Evolutionary conservation across 2,329 filamentous ascomycete species (phyloP), one percentile per base, ranked within the genome.

Genomic region (Microdochium paspali): DNA sequence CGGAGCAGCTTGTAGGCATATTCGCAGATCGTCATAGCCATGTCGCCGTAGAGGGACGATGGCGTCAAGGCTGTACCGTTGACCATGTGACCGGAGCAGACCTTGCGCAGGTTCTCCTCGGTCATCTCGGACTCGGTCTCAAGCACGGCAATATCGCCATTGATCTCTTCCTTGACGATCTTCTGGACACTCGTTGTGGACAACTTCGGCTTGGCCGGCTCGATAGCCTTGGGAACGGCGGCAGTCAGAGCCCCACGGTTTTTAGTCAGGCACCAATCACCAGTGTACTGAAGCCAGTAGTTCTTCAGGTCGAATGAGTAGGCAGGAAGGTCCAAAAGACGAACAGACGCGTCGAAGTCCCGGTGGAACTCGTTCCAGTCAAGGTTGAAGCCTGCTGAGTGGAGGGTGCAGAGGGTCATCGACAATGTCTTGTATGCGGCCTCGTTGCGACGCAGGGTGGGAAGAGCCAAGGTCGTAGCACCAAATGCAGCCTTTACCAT

Each of bases 291-390:
- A 15, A 86, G 72, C 82, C 82, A 86, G 64, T 87, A 87, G 54
- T 78, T 80, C 70, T 87, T 87, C 52, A 77, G 68, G 60, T 88
- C 81, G 60, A 82, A 89, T 0, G 72, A 72, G 59, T 88, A 89
- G 0, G 75, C 72, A 2, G 84, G 84, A 3, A 89, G 66, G n/a
- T 76, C 68, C n/a, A 85, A 66, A 15, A 87, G 67, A 39, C 76
- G 69, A 39, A 82, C 74, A 1, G 72, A 71, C 31, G 67, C 60
- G 54, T 79, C 75, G 60, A 82, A 85, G 46, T 79, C 72, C 40
- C 72, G 69, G 63, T 86, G 80, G 60, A 77, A 84, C 60, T 85
- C 82, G 51, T 80, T 76, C 76, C 84, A 87, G 58, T 80, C 71
- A 51, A 87, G 67, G 44, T 73, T 67, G 18, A 85, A 64, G 49